These are phyloP conservation scores for Delonix regia DNA, from an alignment of 306 rosid genomes.

Conservation along the genomic window DNA sequence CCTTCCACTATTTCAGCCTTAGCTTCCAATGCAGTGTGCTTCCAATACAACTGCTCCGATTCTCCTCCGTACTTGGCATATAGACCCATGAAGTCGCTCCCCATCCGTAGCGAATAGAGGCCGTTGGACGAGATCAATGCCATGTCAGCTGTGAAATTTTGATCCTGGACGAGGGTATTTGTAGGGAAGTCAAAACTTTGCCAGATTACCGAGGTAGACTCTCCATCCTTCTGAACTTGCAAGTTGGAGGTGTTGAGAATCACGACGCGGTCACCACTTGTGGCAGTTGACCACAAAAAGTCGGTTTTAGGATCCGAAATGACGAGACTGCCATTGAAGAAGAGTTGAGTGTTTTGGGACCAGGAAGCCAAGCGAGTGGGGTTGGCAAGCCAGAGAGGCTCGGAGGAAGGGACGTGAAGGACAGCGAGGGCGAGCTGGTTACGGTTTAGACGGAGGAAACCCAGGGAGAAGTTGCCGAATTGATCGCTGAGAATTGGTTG, in stretches of 20 bases:
- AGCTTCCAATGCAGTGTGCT: constrained; percentile 59
- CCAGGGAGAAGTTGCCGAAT: constrained; percentile 66
- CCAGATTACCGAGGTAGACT: constrained; percentile 49
- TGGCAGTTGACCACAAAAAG: constrained; percentile 68
- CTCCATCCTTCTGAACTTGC: constrained; percentile 36
- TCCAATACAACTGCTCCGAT: constrained; percentile 56
- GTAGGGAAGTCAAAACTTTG: constrained; percentile 77
- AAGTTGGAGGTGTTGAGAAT: constrained; percentile 75
- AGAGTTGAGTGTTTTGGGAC: constrained; percentile 60
- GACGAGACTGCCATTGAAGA: constrained; percentile 75
- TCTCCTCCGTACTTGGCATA: constrained; percentile 40
- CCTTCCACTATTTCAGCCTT: constrained; percentile 53
- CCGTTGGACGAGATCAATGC: constrained; percentile 51
- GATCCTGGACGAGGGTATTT: constrained; percentile 70
- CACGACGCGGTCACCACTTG: constrained; percentile 48
- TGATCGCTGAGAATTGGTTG: constrained; percentile 67
- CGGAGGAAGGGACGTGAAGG: constrained; percentile 68
- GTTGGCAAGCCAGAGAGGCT: constrained; percentile 72
- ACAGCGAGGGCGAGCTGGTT: constrained; percentile 63
- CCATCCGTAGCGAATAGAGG: constrained; percentile 55
- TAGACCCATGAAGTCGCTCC: constrained; percentile 63
- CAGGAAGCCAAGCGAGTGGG: constrained; percentile 47
- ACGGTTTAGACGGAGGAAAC: constrained; percentile 68
- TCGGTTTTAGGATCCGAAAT: constrained; percentile 50
- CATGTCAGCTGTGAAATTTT: constrained; percentile 66